Percentiles rank a stretch among this genome's conserved stretches.
Conservation (phyloP, 352 stramenopile species). For the Aphanomyces cochlioides region DNA sequence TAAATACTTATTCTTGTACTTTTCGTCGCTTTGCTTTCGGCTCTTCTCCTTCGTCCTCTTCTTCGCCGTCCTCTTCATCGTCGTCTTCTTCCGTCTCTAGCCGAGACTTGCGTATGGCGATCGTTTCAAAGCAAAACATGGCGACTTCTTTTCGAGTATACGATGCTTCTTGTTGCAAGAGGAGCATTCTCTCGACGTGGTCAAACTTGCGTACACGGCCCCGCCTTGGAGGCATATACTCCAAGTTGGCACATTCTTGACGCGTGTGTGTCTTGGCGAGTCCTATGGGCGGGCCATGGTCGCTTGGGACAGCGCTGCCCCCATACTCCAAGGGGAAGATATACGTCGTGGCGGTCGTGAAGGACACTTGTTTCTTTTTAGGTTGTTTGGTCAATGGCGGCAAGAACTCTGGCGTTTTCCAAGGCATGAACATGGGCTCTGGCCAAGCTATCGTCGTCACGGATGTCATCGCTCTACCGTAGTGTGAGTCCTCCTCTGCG, state of each 20-base stretch:
- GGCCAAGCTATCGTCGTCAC: not conserved
- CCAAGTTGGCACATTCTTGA: not conserved
- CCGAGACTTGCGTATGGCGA: conserved; percentile 12
- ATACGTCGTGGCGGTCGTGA: conserved; percentile 13
- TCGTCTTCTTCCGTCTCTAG: conserved; percentile 4
- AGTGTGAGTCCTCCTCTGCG: too few relatives aligned
- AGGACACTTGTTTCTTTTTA: not conserved
- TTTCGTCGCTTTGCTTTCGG: too few relatives aligned
- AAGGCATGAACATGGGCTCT: not conserved
- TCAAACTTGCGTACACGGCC: conserved; percentile 23
- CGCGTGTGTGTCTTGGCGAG: conserved; percentile 5
- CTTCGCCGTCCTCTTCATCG: not conserved
- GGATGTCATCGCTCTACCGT: too few relatives aligned
- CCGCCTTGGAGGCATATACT: not conserved
- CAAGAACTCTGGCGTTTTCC: not conserved
- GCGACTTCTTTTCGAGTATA: not conserved
- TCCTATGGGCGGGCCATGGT: conserved; percentile 7
- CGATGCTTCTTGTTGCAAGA: not conserved
- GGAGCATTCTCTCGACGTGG: conserved; percentile 13
- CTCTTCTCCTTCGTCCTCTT: too few relatives aligned
- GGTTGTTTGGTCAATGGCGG: not conserved
- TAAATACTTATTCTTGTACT: too few relatives aligned
- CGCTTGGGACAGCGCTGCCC: conserved; percentile 1
- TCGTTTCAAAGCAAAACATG: not conserved
- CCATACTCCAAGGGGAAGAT: conserved; percentile 11